Base-by-base conservation (phyloP, 2,329 filamentous ascomycete genomes). In the Cladosporium sp. region DNA sequence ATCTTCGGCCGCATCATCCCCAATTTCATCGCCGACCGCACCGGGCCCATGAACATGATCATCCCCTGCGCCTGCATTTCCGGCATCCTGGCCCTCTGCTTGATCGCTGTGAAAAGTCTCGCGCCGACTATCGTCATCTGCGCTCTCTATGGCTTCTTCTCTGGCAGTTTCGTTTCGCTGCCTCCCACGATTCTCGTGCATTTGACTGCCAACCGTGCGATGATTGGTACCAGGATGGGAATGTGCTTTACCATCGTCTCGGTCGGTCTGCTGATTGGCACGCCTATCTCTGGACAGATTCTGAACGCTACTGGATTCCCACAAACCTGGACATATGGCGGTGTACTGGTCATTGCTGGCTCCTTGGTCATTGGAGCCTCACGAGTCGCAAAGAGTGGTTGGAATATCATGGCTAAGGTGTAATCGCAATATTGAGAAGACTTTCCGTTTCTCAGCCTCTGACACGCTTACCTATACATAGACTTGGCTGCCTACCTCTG, bases 241-340 rank as follows among this genome's bases (percentile, higher is more conserved):
- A 80, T 80, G 75, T 70, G 73, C 7, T 83, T 82, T 56, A 72
- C 37, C 29, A 36, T 48, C n/a, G 45, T 48, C 48, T 51, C 48
- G 30, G 39, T 51, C 30, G 80, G 78, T 0, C 54, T 81, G 43
- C 56, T 83, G 53, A 69, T 80, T 7, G 80, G 80, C 2, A 80
- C 78, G 3, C 80, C 80, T 0, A 80, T 82, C 48, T 75, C 75
- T 2, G 80, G 80, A 15, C 75, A 75, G 12, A 79, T 83, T 27
- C 54, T 80, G 51, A 68, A 70, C 44, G 57, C 62, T 4, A 72
- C 71, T 12, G 69, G 74, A 8, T 77, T 70, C 34, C 61, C 60
- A 1, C 61, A 67, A 22, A 58, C 73, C 2, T 76, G 74, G 74
- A 56, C 68, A 1, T 76, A 68, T 61, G 71, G 72, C 0, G 74